These are phyloP conservation scores for Cystofilobasidium capitatum DNA, from an alignment of 768 basidiomycete genomes.

Conservation along the genomic window DNA sequence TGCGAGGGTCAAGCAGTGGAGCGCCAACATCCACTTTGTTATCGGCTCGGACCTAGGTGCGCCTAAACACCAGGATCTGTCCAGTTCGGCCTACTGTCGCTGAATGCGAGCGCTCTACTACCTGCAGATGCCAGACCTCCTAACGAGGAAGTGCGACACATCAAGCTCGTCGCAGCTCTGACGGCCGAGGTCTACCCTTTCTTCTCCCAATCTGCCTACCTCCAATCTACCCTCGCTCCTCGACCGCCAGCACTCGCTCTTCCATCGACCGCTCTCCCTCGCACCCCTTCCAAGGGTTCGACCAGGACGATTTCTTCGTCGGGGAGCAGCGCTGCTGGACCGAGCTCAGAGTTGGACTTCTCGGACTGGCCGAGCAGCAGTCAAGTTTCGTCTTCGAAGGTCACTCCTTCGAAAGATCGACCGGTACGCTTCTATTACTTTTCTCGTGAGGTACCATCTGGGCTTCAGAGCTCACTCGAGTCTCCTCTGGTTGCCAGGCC, in stretches of 20 bases:
- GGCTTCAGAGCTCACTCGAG: too few relatives aligned
- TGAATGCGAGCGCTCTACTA: neutral
- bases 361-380: neutral
- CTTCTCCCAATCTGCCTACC: neutral
- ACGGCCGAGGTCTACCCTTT: neutral
- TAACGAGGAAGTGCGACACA: neutral
- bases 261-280: neutral
- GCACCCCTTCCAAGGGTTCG: neutral
- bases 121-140: neutral
- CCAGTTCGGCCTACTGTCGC: neutral
- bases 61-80: neutral
- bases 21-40: neutral
- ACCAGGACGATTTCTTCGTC: neutral
- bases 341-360: constrained; percentile 5
- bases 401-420: neutral
- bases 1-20: constrained; percentile 6
- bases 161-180: neutral
- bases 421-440: too few relatives aligned
- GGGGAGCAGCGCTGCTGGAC: neutral
- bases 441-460: too few relatives aligned
- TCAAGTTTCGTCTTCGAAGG: neutral
- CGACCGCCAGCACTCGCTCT: neutral
- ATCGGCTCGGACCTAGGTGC: neutral
- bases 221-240: neutral
- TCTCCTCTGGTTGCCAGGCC: neutral